Percentiles rank a stretch among this genome's conserved stretches.
These are phyloP conservation scores for Pythium phragmitis DNA, from an alignment of 352 stramenopile species.

Conservation along the genomic window DNA sequence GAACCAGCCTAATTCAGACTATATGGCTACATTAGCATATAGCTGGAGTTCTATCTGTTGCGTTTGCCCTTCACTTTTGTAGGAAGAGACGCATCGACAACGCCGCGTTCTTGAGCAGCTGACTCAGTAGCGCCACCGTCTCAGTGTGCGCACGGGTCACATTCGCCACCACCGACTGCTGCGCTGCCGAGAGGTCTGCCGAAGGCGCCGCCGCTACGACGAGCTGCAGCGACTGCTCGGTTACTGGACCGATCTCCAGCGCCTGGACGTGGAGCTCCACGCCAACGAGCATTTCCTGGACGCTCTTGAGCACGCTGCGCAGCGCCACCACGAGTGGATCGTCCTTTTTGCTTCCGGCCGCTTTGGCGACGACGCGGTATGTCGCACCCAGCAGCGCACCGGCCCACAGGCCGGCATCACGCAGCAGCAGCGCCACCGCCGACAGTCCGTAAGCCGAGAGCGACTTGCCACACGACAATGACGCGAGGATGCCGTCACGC, in stretches of 20 bases:
- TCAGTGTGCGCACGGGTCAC: constrained; percentile 12
- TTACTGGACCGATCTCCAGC: constrained; percentile 26
- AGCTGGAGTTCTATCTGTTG: too few relatives aligned
- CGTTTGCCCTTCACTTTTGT: constrained; percentile 18
- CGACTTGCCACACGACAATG: constrained; percentile 12
- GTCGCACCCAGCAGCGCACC: constrained; percentile 45
- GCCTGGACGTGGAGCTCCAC: constrained; percentile 41
- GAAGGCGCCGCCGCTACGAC: background rate
- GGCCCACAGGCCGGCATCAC: constrained; percentile 59
- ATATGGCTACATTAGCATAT: constrained; percentile 1
- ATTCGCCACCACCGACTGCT: constrained; percentile 11
- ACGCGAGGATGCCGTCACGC: constrained; percentile 15
- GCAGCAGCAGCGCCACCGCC: constrained; percentile 47
- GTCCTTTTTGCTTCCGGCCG: constrained; percentile 68
- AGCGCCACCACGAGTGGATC: constrained; percentile 38
- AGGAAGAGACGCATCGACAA: constrained; percentile 26
- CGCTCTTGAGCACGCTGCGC: constrained; percentile 56
- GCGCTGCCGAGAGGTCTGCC: constrained; percentile 38
- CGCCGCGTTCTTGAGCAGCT: constrained; percentile 27
- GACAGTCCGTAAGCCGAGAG: constrained; percentile 59
- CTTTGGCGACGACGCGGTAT: constrained; percentile 48
- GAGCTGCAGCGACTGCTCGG: constrained; percentile 4
- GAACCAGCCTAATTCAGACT: too few relatives aligned
- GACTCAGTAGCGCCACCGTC: constrained; percentile 14
- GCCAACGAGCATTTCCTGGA: constrained; percentile 45